These are phyloP conservation scores for Nemania abortiva DNA, from an alignment of 2,329 filamentous ascomycete species.

Conservation along the genomic window DNA sequence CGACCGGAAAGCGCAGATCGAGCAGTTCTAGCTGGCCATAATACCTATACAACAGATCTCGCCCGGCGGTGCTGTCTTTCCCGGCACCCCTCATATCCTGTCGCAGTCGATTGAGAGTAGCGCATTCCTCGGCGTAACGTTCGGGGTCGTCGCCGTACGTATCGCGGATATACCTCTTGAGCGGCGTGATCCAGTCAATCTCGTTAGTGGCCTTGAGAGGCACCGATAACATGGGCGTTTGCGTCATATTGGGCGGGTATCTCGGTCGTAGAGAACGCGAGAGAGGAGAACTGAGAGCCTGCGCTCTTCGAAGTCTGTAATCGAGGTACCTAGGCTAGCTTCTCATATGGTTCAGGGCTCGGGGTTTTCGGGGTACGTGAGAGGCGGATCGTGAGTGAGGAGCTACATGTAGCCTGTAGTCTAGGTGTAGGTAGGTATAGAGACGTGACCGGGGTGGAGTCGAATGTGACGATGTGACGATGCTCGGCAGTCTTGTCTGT, in stretches of 20 bases:
- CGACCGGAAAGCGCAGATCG: constrained; percentile 94
- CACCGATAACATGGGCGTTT: constrained; percentile 94
- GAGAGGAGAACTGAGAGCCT: constrained; percentile 31
- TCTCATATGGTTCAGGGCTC: constrained; percentile 31
- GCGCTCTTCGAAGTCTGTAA: constrained; percentile 28
- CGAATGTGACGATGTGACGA: constrained; percentile 39
- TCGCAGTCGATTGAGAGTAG: constrained; percentile 89
- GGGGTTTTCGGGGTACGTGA: constrained; percentile 9
- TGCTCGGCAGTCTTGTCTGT: constrained; percentile 19
- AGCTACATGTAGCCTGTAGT: constrained; percentile 19
- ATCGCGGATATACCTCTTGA: constrained; percentile 92
- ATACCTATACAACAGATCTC: constrained; percentile 95
- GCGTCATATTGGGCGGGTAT: constrained; percentile 69
- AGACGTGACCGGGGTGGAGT: constrained; percentile 35
- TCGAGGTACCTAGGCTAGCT: constrained; percentile 25
- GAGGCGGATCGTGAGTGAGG: constrained; percentile 17
- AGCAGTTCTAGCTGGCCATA: constrained; percentile 97
- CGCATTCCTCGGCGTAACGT: constrained; percentile 94
- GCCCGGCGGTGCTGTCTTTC: constrained; percentile 92
- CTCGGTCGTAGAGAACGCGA: constrained; percentile 23
- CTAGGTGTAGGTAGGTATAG: constrained; percentile 3
- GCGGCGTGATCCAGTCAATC: constrained; percentile 94
- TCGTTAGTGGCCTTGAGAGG: constrained; percentile 95
- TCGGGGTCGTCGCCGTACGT: constrained; percentile 98
- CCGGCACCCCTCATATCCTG: constrained; percentile 99